Base-by-base conservation (phyloP, 73 alveolate genomes). In the Halteria grandinella region DNA sequence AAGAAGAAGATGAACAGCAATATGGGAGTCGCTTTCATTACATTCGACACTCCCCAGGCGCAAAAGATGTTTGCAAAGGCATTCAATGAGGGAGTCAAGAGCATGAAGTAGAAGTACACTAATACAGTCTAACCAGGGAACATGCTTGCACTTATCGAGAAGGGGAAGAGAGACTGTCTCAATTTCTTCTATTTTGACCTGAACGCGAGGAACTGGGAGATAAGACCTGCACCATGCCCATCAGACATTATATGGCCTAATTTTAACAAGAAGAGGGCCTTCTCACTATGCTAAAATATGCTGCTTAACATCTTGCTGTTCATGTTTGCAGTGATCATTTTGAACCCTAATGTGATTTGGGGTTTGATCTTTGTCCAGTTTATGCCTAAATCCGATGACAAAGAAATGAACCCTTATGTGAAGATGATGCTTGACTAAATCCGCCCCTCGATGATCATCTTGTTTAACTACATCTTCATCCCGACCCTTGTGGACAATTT, bases 241-340 rank as follows among this genome's bases (percentile, higher is more conserved):
- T 85, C 96, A 15, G 94, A 92, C 64, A 92, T 92, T 10, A 73
- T 89, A 34, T 92, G 98, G 98, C 95, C 89, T 71, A 85, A 92
- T 55, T 78, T 91, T 1, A 90, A 82, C 74, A 86, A 86, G 36
- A 58, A 88, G 40, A 77, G 83, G 58, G 55, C 78, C 62, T 90
- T 88, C 85, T 83, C 91, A 76, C 48, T 78, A 4, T 74, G 72
- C 27, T 64, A 85, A 51, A 77, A 62, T 76, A 71, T 84, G 14
- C 62, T 83, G 40, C 66, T 91, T 69, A 83, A 87, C 36, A 41
- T 88, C 4, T 76, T 85, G 60, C 48, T 91, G 40, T 71, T 91
- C 60, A 66, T 87, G 29, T 80, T 75, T 17, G 80, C 95, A 44
- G 73, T 88, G 54, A 75, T 87, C 10, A 55, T 91, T n/a, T n/a